These are phyloP conservation scores for Phaeosphaeriaceae sp. DNA, from an alignment of 2,329 filamentous ascomycete species.

Conservation along the genomic window DNA sequence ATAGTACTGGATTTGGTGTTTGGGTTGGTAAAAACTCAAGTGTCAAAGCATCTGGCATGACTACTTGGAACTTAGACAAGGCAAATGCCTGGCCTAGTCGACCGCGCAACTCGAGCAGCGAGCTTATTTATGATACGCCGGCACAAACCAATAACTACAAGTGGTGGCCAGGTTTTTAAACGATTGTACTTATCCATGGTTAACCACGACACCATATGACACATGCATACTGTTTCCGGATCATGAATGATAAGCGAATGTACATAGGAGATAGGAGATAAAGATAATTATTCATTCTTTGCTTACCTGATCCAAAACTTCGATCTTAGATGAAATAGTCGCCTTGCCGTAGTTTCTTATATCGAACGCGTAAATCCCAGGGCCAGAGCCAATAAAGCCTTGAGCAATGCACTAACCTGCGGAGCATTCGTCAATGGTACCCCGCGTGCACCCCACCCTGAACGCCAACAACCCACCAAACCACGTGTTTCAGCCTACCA, in stretches of 20 bases:
- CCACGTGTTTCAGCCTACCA: constrained; percentile 19
- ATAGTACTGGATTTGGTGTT: constrained; percentile 53
- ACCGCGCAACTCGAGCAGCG: constrained; percentile 50
- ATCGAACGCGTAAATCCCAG: not conserved
- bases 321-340: too few species aligned
- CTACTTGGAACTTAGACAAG: constrained; percentile 48
- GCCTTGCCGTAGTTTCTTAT: too few species aligned
- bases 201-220: not conserved
- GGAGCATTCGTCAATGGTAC: not conserved
- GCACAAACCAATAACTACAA: constrained; percentile 54
- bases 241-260: not conserved
- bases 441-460: constrained; percentile 25
- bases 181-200: not conserved
- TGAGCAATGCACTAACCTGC: too few species aligned
- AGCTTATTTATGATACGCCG: constrained; percentile 51
- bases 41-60: constrained; percentile 45
- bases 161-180: constrained; percentile 54
- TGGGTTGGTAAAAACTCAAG: constrained; percentile 48
- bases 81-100: constrained; percentile 51
- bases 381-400: not conserved
- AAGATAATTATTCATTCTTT: not conserved
- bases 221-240: not conserved
- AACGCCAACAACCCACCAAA: constrained; percentile 1
- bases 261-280: not conserved
- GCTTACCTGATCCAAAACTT: not conserved